Base-by-base conservation (phyloP, 345 rosid species). In the Eucalyptus microcorys region DNA sequence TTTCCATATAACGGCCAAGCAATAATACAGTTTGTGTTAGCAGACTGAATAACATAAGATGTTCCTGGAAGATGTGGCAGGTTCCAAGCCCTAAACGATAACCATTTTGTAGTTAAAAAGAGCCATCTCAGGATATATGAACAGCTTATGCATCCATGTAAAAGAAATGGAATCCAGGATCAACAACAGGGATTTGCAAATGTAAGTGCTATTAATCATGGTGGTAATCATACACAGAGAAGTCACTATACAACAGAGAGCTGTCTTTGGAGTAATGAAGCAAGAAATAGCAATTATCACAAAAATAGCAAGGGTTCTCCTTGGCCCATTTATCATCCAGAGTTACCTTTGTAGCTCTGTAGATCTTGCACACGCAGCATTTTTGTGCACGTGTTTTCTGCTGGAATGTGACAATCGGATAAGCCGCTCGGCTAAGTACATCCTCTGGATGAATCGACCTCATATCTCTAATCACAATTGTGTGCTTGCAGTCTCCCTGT, bases 401-500 rank as follows among this genome's bases (percentile, higher is more conserved):
- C 87, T 92, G 95, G 85, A 93, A 96, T 64, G 88, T 85, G 49
- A 90, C 83, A 87, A 94, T 91, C 3, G 99, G 99, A 95, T 97
- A 98, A 88, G 95, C 96, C 37, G 93, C 91, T 59, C 94, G 93
- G 81, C 90, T 94, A 61, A 93, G 95, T 64, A 93, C 89, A 88
- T 98, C 99, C 27, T 96, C 98, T 1, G 94, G 95, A 91, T 97
- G 97, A 89, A 92, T 92, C 93, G 94, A 89, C 92, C 99, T 96
- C 98, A 96, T 95, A 93, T 98, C 99, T 64, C 97, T 88, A 61
- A 98, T 93, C 86, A 96, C 95, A 61, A 97, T 88, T 87, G 92
- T 93, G 92, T 97, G 99, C 93, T 94, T 96, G 94, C 99, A 97
- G 76, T 91, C 96, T 87, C 99, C 99, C 99, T 97, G 93, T 11